phyloP scores from a whole-genome alignment of 2,329 filamentous ascomycete species.

The Verticillium nonalfalfae region DNA sequence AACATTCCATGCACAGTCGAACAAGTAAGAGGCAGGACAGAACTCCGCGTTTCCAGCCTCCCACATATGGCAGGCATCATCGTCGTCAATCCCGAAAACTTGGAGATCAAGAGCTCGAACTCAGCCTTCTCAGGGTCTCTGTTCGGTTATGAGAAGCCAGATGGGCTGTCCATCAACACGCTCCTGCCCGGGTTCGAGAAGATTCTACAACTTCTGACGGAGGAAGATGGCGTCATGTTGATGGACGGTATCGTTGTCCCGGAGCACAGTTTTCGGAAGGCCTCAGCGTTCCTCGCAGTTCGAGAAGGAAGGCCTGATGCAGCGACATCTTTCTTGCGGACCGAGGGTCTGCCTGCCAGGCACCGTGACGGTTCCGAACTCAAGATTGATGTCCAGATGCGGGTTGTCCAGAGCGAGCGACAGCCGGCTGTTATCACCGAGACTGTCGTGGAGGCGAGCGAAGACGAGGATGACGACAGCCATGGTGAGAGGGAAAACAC shows the following conservation, averaged over 20 bases:
- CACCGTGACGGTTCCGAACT: slow-evolving; percentile 90
- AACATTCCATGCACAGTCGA: slow-evolving; percentile 82
- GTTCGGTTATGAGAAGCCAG: slow-evolving; percentile 81
- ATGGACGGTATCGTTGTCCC: slow-evolving; percentile 95
- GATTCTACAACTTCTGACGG: slow-evolving; percentile 71
- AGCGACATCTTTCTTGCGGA: slow-evolving; percentile 71
- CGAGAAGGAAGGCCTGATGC: slow-evolving; percentile 78
- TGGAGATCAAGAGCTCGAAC: slow-evolving; percentile 87
- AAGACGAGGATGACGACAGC: slow-evolving; percentile 41
- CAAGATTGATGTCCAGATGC: slow-evolving; percentile 93
- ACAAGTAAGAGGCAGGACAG: slow-evolving; percentile 60
- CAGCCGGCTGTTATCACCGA: slow-evolving; percentile 54
- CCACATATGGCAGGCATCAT: slow-evolving; percentile 97
- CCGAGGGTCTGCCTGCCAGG: slow-evolving; percentile 75
- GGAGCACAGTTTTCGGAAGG: slow-evolving; percentile 90
- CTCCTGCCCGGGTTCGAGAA: slow-evolving; percentile 84
- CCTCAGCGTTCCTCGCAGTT: slow-evolving; percentile 75
- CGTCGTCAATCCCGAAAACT: slow-evolving; percentile 71
- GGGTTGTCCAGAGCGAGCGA: slow-evolving; percentile 86
- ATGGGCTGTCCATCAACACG: slow-evolving; percentile 72
- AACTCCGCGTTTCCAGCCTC: slow-evolving; percentile 85
- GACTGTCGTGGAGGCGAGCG: slow-evolving; percentile 56
- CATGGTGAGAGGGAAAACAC: slow-evolving; percentile 32
- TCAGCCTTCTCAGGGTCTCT: slow-evolving; percentile 88
- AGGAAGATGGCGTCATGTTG: slow-evolving; percentile 78